Conservation (phyloP, 176 grass and related monocot genomes). For the Triticum turgidum region DNA sequence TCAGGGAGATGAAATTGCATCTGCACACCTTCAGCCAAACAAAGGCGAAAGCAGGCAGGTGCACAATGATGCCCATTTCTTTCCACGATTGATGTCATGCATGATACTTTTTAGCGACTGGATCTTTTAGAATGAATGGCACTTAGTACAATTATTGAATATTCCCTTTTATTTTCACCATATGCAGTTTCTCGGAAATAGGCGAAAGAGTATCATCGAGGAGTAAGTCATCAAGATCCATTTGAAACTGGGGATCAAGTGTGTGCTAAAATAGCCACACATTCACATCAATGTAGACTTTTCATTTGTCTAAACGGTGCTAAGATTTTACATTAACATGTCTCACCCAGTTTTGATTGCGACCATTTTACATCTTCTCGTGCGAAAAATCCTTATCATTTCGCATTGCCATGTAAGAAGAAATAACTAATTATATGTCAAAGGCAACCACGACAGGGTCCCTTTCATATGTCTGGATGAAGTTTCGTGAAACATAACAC, state of each 20-base stretch:
- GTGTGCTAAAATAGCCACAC: background rate
- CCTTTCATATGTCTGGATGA: no score
- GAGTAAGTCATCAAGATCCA: background rate
- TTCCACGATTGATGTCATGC: conserved; percentile 22
- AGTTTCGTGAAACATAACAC: background rate
- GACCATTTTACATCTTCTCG: no score
- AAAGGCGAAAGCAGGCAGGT: background rate
- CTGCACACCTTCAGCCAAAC: background rate
- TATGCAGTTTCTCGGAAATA: background rate
- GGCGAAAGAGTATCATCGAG: background rate
- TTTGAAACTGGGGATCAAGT: background rate
- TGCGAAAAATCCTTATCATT: no score
- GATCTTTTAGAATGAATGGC: background rate
- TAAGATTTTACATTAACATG: no score
- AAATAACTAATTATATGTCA: no score
- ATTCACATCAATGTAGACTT: conserved; percentile 16
- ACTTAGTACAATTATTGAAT: background rate
- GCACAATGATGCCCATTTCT: background rate
- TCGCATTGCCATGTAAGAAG: no score
- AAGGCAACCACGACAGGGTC: no score
- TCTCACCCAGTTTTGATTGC: no score
- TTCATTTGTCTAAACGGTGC: background rate
- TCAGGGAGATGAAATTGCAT: background rate
- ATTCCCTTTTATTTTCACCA: background rate
- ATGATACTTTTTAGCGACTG: background rate